Evolutionary conservation across 2,329 filamentous ascomycete species (phyloP), one percentile per base, ranked within the genome.

Genomic region (Zasmidium cellare): DNA sequence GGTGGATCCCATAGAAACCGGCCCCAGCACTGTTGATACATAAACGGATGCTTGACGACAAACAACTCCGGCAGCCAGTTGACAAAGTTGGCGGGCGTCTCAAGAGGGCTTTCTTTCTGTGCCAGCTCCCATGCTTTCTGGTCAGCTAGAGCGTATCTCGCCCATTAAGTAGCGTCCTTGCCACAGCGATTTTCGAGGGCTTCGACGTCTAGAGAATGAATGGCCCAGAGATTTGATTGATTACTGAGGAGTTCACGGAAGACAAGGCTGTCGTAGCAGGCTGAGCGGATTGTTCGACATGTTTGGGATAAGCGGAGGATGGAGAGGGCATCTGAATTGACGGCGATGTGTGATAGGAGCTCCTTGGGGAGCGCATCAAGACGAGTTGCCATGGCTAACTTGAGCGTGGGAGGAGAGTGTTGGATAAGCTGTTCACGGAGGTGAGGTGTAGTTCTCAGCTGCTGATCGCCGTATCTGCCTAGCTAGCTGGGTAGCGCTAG

Each of bases 311-410:
- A 48, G 28, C 48, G 45, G n/a, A 62, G 22, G 16, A 41, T 49
- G 3, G 61, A 51, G 12, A 41, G 41, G 25, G 59, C 61, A 53
- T 62, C 55, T 20, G 55, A 46, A n/a, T 38, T 50, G 25, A 38
- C 46, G 18, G 61, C 61, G 38, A 65, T 61, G 19, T 57, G 58
- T n/a, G 56, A 46, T 18, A 65, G 56, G 14, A 65, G 52, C 44
- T 63, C 62, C n/a, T 51, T 46, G 3, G 62, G 62, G 9, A 65
- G 52, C 6, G 45, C 18, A 18, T 59, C 53, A 18, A 63, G 35
- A 18, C 35, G 35, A 18, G 3, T 18, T 9, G 12, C 35, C 12
- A 41, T 41, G 12, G 16, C 16, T 41, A 11, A 28, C 11, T n/a
- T 41, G 28, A 14, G 14, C 7, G 28, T 7, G 28, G 28, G 28